Evolutionary conservation across 176 grass and related monocot species (phyloP), one percentile per base, ranked within the genome.

Genomic region (Cocos nucifera): DNA sequence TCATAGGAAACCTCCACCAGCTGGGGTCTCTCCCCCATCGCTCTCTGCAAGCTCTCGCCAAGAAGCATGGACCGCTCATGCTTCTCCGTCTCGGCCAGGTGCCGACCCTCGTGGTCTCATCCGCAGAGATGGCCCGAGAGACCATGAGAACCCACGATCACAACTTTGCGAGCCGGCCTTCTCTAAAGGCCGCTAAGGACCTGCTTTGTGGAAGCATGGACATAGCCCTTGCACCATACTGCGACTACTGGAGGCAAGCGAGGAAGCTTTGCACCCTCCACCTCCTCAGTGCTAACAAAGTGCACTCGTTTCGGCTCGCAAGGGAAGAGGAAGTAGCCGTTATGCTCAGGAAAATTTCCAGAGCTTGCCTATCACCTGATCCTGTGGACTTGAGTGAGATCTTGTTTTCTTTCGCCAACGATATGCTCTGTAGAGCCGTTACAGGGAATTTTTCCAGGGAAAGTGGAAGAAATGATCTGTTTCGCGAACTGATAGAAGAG

Each of bases 1-100:
- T 71, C 68, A 19, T 71, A 20, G 68, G 68, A 15, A 71, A 57
- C 55, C 54, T 70, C 67, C 67, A 70, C 29, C 67, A 70, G 18
- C 20, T 60, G 20, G 55, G 35, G 15, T 15, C 9, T 3, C 67
- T 70, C 17, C 67, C 67, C 15, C 67, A 70, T 56, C 67, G 22
- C 15, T 49, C 56, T 32, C 54, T 70, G 0, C 56, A 18, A 5
- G 53, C 20, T 3, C 67, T 70, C 35, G 21, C 67, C 20, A 19
- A 16, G 1, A 3, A 21, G 17, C n/a, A 59, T 39, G 67, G 56
- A 0, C 55, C 54, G 15, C 19, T 70, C 67, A 50, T 70, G 56
- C 56, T 24, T 35, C 32, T 70, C 30, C 54, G 26, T 55, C 56
- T 70, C 16, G 67, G 67, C 16, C 53, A 51, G 21, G 21, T 70